These are phyloP conservation scores for Nitzschia palea DNA, from an alignment of 108 stramenopile species.

Conservation along the genomic window DNA sequence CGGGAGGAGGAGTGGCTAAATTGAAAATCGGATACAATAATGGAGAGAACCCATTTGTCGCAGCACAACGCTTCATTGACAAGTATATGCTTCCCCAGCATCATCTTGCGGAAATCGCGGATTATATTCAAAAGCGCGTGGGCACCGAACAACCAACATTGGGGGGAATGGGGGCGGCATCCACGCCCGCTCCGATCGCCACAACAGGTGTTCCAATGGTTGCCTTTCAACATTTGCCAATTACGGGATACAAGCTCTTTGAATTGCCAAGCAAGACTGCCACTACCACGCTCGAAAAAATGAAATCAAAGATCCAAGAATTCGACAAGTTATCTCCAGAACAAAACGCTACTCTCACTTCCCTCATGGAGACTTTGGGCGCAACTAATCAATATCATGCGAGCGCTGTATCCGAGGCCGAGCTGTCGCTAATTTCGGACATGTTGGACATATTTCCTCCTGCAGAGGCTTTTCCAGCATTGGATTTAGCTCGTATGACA, in stretches of 20 bases:
- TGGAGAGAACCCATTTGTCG: constrained; percentile 96
- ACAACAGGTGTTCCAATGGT: constrained; percentile 40
- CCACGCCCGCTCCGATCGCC: constrained; percentile 29
- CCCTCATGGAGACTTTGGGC: constrained; percentile 52
- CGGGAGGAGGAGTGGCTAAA: constrained; percentile 80
- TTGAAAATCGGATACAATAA: constrained; percentile 94
- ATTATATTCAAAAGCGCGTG: constrained; percentile 84
- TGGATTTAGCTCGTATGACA: constrained; percentile 78
- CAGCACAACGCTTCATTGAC: constrained; percentile 96
- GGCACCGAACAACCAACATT: constrained; percentile 60
- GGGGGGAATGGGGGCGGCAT: constrained; percentile 34
- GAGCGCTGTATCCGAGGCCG: constrained; percentile 45
- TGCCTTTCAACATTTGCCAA: constrained; percentile 67
- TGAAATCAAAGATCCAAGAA: constrained; percentile 69
- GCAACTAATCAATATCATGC: constrained; percentile 84
- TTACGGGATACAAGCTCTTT: constrained; percentile 68
- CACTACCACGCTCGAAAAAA: constrained; percentile 64
- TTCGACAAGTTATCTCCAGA: constrained; percentile 49
- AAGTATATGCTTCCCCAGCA: constrained; percentile 86
- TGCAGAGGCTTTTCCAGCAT: constrained; percentile 62
- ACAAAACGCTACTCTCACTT: constrained; percentile 11
- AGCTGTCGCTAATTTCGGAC: constrained; percentile 48
- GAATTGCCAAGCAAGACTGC: constrained; percentile 55
- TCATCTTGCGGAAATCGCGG: constrained; percentile 87
- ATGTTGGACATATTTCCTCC: constrained; percentile 57